phyloP scores from a whole-genome alignment of 2,329 filamentous ascomycete genomes.

The Pseudocercospora fijiensis region DNA sequence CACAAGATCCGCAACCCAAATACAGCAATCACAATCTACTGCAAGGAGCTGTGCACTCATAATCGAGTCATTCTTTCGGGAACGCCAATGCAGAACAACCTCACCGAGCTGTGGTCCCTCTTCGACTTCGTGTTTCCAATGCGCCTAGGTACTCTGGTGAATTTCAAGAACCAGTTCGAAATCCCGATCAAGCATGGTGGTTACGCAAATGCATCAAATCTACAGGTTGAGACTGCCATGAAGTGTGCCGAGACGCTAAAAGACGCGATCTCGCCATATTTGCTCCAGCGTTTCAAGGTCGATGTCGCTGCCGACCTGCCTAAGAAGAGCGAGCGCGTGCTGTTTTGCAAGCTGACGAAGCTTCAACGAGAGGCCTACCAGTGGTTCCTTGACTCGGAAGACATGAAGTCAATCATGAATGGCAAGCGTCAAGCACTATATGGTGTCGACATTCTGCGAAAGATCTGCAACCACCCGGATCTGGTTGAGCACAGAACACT shows the following conservation, averaged over 20 bases:
- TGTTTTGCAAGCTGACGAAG: conserved; percentile 89
- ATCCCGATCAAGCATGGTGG: conserved; percentile 90
- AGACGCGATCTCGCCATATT: conserved; percentile 87
- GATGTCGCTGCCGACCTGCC: conserved; percentile 93
- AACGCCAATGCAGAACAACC: conserved; percentile 96
- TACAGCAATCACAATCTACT: conserved; percentile 88
- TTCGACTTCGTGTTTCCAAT: conserved; percentile 98
- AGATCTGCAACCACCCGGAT: conserved; percentile 98
- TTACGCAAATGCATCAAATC: conserved; percentile 90
- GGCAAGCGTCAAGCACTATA: conserved; percentile 77
- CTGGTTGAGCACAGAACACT: conserved; percentile 66
- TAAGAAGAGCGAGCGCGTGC: conserved; percentile 91
- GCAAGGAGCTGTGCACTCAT: conserved; percentile 86
- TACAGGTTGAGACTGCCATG: conserved; percentile 91
- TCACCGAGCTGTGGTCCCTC: conserved; percentile 91
- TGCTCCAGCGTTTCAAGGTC: conserved; percentile 86
- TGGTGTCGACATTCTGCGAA: conserved; percentile 87
- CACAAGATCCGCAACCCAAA: conserved; percentile 98
- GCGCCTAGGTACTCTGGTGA: conserved; percentile 86
- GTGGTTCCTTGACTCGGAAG: conserved; percentile 74
- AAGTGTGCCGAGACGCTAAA: conserved; percentile 93
- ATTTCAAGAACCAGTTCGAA: conserved; percentile 88
- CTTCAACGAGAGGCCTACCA: conserved; percentile 79
- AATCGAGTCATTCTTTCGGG: conserved; percentile 93
- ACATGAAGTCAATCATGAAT: conserved; percentile 78